Base-by-base conservation (phyloP, 106 monocot genomes). In the Iris macrosiphon region DNA sequence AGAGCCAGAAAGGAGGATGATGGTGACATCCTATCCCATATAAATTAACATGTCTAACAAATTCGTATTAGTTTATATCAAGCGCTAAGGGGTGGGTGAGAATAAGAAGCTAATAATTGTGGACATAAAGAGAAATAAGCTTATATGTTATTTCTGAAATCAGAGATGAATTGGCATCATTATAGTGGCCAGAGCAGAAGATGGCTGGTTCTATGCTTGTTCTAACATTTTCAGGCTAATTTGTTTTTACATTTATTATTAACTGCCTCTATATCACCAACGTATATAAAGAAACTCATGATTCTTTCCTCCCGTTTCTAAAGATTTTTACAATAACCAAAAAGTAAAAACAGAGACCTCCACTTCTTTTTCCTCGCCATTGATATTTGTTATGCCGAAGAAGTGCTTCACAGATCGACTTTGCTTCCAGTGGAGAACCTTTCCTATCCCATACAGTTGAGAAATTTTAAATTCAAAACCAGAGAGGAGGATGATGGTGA, bases 391-490 rank as follows among this genome's bases (percentile, higher is more conserved):
- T 56, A 78, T 69, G 7, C 80, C 75, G 32, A 78, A 43, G 5
- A 55, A n/a, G 29, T 61, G 53, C 72, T 77, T 93, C 37, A 76
- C 72, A 27, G 28, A 41, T 57, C 64, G 70, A 49, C 40, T 81
- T 81, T 84, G 74, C 59, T 87, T 91, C 91, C 83, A 84, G 38
- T 79, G 68, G 26, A 99, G 87, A 52, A 67, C 42, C 60, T 79
- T 99, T 31, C 72, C 83, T 56, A 91, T 78, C n/a, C 34, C 34
- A 35, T 35, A 10, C 34, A 35, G 34, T 35, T 35, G 10, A 35
- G 10, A 6, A 35, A 23, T 2, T 31, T 7, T 1, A 31, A n/a
- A n/a, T n/a, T n/a, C n/a, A n/a, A n/a, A n/a, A n/a, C n/a, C n/a
- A n/a, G n/a, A n/a, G n/a, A n/a, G n/a, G n/a, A n/a, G n/a, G n/a